Percentiles rank a stretch among this genome's conserved stretches.
phyloP scores from a whole-genome alignment of 768 basidiomycete species.

The Rhodotorula toruloides region DNA sequence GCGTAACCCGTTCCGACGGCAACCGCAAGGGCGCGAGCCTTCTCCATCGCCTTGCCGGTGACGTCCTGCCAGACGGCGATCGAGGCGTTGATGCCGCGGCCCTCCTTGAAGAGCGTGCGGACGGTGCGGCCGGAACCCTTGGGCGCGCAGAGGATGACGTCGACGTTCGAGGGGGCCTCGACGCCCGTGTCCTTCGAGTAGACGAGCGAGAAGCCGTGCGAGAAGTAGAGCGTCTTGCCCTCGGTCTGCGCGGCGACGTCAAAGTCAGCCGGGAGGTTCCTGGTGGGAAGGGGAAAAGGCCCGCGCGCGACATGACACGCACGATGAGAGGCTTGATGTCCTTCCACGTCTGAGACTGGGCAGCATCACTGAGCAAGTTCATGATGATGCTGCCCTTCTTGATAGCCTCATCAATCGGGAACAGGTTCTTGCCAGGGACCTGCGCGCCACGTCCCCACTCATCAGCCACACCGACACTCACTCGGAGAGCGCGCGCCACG shows the following conservation, averaged over 20 bases:
- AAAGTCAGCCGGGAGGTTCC: neutral
- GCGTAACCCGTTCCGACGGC: conserved; percentile 93
- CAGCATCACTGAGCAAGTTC: conserved; percentile 98
- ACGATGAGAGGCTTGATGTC: conserved; percentile 77
- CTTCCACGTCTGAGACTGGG: conserved; percentile 96
- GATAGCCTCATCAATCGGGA: conserved; percentile 97
- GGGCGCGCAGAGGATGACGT: conserved; percentile 98
- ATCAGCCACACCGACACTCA: no score
- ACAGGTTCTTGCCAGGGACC: conserved; percentile 95
- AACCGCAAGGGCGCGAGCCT: conserved; percentile 88
- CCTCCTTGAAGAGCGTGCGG: conserved; percentile 99
- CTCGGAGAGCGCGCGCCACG: conserved; percentile 40
- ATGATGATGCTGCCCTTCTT: conserved; percentile 95
- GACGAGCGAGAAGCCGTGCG: conserved; percentile 98
- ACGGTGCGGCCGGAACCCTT: conserved; percentile 99
- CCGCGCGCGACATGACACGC: neutral
- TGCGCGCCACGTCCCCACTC: conserved; percentile 41
- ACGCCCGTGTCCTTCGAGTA: conserved; percentile 97
- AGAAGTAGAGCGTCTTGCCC: conserved; percentile 99
- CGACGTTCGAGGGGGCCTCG: conserved; percentile 82
- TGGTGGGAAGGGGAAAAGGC: no score
- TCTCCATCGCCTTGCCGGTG: conserved; percentile 95
- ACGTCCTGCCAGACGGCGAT: conserved; percentile 96
- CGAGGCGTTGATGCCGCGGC: conserved; percentile 93
- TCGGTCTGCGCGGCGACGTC: conserved; percentile 56